A percentile compares a stretch with the other conserved stretches of the same genome.
Evolutionary conservation across 768 basidiomycete species (phyloP).

Genomic region (Mycena alexandri): DNA sequence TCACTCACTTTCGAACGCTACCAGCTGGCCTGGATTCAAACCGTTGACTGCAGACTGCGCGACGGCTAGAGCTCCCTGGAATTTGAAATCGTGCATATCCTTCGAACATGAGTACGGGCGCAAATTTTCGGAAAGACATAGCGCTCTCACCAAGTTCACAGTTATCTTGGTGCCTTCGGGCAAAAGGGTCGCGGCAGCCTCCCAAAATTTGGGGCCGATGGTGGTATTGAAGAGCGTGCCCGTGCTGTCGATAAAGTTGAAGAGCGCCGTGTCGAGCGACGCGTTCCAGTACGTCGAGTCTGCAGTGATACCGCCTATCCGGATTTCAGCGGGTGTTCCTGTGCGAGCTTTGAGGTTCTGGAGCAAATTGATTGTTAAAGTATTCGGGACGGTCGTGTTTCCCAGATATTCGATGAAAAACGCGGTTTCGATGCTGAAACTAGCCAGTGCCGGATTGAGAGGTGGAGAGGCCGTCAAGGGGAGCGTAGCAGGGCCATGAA

Average conservation of each 20-base stretch:
- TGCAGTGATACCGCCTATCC: slow-evolving; percentile 68
- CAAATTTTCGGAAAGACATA: not conserved
- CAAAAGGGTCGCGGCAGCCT: slow-evolving; percentile 55
- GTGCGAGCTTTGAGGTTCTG: slow-evolving; percentile 60
- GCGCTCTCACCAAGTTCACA: slow-evolving; percentile 55
- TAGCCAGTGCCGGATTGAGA: slow-evolving; percentile 60
- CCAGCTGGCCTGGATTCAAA: slow-evolving; percentile 52
- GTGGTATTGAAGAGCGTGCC: slow-evolving; percentile 64
- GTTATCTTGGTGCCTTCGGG: slow-evolving; percentile 62
- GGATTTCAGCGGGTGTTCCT: slow-evolving; percentile 59
- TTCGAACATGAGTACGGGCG: slow-evolving; percentile 36
- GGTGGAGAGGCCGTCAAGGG: slow-evolving; percentile 58
- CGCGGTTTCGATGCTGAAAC: slow-evolving; percentile 69
- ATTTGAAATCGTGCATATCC: slow-evolving; percentile 61
- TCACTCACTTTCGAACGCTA: slow-evolving; percentile 59
- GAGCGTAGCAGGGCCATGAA: slow-evolving; percentile 56
- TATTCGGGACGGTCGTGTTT: slow-evolving; percentile 58
- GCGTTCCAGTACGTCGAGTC: slow-evolving; percentile 65
- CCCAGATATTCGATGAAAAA: slow-evolving; percentile 66
- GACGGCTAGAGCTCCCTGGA: slow-evolving; percentile 55
- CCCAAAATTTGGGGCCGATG: slow-evolving; percentile 64
- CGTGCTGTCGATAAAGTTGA: slow-evolving; percentile 58
- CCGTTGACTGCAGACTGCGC: slow-evolving; percentile 57
- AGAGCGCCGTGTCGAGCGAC: slow-evolving; percentile 52
- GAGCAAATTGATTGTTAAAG: slow-evolving; percentile 57